Evolutionary conservation across 805 yeast species (phyloP), one percentile per base, ranked within the genome.

Genomic region (Yarrowia sp.): DNA sequence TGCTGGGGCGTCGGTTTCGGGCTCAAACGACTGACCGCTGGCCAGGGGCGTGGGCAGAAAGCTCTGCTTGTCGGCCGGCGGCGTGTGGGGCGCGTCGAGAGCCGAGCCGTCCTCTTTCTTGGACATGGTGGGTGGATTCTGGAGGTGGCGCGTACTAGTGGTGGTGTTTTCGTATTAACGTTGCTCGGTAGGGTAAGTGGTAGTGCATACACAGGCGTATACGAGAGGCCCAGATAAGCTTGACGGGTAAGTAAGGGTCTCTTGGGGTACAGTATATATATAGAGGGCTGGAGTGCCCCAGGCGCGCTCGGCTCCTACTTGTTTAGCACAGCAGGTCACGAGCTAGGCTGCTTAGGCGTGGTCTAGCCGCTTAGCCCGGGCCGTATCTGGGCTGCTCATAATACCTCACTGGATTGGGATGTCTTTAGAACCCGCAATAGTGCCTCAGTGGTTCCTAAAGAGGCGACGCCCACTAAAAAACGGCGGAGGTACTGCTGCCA

Each of bases 111-210:
- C 58, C 42, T 51, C 42, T 33, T 33, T 35, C 25, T 35, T 51
- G 27, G 58, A 32, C 58, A 51, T 51, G 41, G 3, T 35, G 22
- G 55, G 19, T 22, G 32, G 24, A 18, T 16, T 51, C 29, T n/a
- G 22, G 24, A 21, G 31, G 58, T 51, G 58, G 58, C 58, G 58
- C 58, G 58, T 51, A 32, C 32, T 51, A 35, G 42, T 51, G 58
- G 58, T 51, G 58, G 58, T 51, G 58, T 51, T 51, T 51, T 51
- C 58, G 58, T 35, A 51, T 51, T 51, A 51, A 24, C 58, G 58
- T 51, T 51, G 58, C 58, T 51, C 42, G 32, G 58, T 51, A 51
- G 58, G 58, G 58, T 51, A 51, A 51, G 55, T 21, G 29, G 55
- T 47, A 7, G 55, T 47, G 55, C 55, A 47, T 47, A 14, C 12